Evolutionary conservation across 2,329 filamentous ascomycete species (phyloP).

Genomic region (Chrysoporthe austroafricana): DNA sequence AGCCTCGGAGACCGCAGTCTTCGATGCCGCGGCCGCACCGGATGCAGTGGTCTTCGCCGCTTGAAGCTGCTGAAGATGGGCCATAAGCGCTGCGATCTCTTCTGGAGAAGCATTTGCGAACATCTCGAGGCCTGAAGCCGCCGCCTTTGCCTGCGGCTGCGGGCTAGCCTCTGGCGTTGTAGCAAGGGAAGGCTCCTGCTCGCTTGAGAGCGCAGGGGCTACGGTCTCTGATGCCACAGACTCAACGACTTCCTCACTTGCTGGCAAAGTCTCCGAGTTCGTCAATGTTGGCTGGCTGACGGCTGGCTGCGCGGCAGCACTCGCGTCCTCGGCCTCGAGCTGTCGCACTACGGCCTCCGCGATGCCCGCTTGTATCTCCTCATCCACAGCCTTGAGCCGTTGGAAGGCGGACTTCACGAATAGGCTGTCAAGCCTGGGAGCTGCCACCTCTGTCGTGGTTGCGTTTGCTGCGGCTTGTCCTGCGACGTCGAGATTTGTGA

Average conservation of each 20-base stretch:
- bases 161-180: background rate
- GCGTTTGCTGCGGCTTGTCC: constrained; percentile 6
- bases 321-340: constrained; percentile 22
- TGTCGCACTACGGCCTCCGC: constrained; percentile 31
- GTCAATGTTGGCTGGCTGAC: no score
- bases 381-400: constrained; percentile 19
- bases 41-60: background rate
- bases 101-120: constrained; percentile 11
- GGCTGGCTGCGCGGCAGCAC: background rate
- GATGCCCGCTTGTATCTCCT: constrained; percentile 34
- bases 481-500: constrained; percentile 11
- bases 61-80: constrained; percentile 9
- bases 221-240: background rate
- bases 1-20: background rate
- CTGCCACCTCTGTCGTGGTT: background rate
- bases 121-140: constrained; percentile 7
- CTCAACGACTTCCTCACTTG: background rate
- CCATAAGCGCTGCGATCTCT: constrained; percentile 13
- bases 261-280: background rate
- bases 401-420: constrained; percentile 25
- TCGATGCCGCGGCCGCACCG: background rate
- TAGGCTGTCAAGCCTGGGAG: constrained; percentile 15
- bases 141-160: background rate
- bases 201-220: background rate
- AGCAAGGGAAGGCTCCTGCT: background rate